These are phyloP conservation scores for Scheffersomyces quercinus DNA, from an alignment of 1,139 yeast genomes.

Conservation along the genomic window DNA sequence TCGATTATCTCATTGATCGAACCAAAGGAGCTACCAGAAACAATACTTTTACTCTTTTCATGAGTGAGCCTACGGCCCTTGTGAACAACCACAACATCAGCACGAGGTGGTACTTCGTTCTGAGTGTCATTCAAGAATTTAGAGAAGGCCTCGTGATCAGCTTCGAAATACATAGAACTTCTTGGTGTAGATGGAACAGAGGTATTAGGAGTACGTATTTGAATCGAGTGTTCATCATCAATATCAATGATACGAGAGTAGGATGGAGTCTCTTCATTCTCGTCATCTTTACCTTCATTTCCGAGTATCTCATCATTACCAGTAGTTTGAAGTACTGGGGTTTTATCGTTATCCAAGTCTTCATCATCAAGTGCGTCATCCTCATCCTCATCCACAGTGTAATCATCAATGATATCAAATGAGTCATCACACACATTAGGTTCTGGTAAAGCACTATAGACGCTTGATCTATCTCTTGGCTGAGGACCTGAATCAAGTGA, in stretches of 20 bases:
- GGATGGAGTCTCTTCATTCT: constrained; percentile 4
- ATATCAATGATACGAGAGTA: constrained; percentile 3
- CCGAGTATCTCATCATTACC: neutral
- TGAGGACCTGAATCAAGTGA: too few species aligned
- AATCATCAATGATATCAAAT: neutral
- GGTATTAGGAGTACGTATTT: constrained; percentile 3
- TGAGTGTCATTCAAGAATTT: constrained; percentile 29
- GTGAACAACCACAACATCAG: constrained; percentile 28
- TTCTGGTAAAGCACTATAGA: constrained; percentile 12
- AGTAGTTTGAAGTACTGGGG: neutral
- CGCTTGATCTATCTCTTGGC: too few species aligned
- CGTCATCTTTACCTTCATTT: too few species aligned
- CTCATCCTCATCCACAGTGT: constrained; percentile 1
- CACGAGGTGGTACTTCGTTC: constrained; percentile 38
- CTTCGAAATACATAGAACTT: constrained; percentile 14
- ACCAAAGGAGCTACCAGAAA: too few species aligned
- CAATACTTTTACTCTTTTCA: too few species aligned
- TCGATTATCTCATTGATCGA: too few species aligned
- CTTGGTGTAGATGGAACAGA: constrained; percentile 10
- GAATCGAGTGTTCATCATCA: constrained; percentile 1
- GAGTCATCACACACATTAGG: constrained; percentile 13
- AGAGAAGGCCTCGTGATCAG: constrained; percentile 18
- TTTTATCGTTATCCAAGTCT: neutral
- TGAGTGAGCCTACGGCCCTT: constrained; percentile 1
- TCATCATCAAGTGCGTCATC: neutral